Base-by-base conservation (phyloP, 2,329 filamentous ascomycete species). In the Penicillium expansum region DNA sequence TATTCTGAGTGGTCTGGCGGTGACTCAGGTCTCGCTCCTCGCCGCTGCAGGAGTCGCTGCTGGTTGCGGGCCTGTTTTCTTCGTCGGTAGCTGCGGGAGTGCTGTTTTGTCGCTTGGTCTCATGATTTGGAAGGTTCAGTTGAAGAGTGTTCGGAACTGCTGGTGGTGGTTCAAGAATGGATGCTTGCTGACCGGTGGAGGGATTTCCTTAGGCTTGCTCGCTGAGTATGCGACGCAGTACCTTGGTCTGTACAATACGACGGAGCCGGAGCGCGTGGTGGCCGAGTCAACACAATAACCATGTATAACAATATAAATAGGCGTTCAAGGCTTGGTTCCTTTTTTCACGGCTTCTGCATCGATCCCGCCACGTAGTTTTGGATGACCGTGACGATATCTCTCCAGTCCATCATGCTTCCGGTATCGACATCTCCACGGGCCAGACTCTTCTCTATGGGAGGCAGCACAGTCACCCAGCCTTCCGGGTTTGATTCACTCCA, bases 391-490 rank as follows among this genome's bases (percentile, higher is more conserved):
- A 94, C 90, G 71, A 96, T 89, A 56, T 87, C 82, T 56, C 78
- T 82, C 90, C 90, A 96, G 51, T 90, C 85, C 69, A 83, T 84
- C 92, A 96, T 96, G 1, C 86, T 92, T 4, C 92, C 92, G 39
- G 84, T 82, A 0, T 92, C 92, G 2, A 87, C 82, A 75, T 97
- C 92, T 14, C 91, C 91, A 74, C 92, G 96, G 0, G 92, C 92
- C 54, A 96, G 77, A 13, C 80, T 79, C 78, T 96, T 96, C 66
- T 88, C 83, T 64, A 89, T 82, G 0, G 92, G 90, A 50, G 79
- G 75, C 60, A 95, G 69, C 18, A 96, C 84, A 67, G 90, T 86
- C 62, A 94, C 82, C 88, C 85, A 88, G 6, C 78, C 78, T 8
- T 72, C 66, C 1, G 65, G 61, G 16, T 67, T 65, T 10, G 58